Conservation (phyloP, 352 stramenopile genomes). For the Phytophthora fragariaefolia region DNA sequence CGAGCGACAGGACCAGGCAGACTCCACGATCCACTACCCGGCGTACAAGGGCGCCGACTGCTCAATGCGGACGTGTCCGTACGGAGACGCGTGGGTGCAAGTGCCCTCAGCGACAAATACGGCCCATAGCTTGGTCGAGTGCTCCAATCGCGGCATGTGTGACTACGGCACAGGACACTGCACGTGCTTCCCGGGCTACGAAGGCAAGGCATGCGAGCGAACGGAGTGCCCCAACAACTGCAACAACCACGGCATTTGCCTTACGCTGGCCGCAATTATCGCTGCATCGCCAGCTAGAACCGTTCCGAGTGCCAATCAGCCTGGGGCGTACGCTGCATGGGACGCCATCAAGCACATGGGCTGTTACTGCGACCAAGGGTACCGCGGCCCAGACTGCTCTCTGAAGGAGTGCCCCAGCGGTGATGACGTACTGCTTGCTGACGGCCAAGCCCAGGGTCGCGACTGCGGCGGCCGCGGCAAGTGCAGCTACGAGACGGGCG, state of each 20-base stretch:
- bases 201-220: conserved; percentile 92
- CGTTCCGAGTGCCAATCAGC: background rate
- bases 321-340: conserved; percentile 76
- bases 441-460: conserved; percentile 76
- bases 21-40: conserved; percentile 42
- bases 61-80: conserved; percentile 80
- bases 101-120: conserved; percentile 67
- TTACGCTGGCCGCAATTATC: conserved; percentile 90
- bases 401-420: conserved; percentile 95
- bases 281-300: conserved; percentile 14
- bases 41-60: conserved; percentile 82
- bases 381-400: conserved; percentile 95
- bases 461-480: conserved; percentile 95
- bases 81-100: conserved; percentile 70
- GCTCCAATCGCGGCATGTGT: conserved; percentile 94
- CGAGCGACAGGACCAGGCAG: conserved; percentile 65
- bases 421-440: conserved; percentile 88
- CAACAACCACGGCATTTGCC: conserved; percentile 93
- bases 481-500: conserved; percentile 94
- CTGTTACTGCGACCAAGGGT: conserved; percentile 95
- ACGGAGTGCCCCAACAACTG: conserved; percentile 96
- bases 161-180: conserved; percentile 92
- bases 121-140: conserved; percentile 88
- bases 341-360: conserved; percentile 94
- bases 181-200: conserved; percentile 90